Evolutionary conservation across 1,139 yeast species (phyloP), one percentile per base, ranked within the genome.

Genomic region (Wickerhamiella infanticola): DNA sequence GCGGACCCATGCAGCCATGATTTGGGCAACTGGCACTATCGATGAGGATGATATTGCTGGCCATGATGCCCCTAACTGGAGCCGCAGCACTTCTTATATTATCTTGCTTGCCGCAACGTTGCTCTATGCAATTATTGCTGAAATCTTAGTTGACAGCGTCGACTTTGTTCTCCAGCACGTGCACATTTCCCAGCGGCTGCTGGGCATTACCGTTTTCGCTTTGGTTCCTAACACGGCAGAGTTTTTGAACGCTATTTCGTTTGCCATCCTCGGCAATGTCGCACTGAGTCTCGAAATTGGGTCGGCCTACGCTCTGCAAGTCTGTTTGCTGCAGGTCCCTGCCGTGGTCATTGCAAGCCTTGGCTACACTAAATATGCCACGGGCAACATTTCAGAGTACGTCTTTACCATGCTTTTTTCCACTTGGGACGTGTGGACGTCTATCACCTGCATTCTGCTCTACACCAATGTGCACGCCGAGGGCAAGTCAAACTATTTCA

Each of bases 41-140:
- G 46, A 45, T 24, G 45, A 49, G 18, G 55, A 51, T 29, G 53
- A 48, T 24, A 35, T 23, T 11, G 66, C 83, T 3, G 94, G 94
- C 0, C 98, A 90, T 55, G 97, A 88, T 62, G 95, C 96, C 0
- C 97, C 98, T 39, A 90, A 90, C 60, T 90, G 99, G 99, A 81
- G 95, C 9, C 72, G 93, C 55, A 68, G 70, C 18, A 88, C 88
- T 63, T 83, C 95, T 3, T 74, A 95, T 0, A 74, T 81, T n/a
- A 88, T 90, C 42, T 69, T 90, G 44, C 67, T 90, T 11, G 74
- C 82, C 3, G 94, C 98, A 0, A 90, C 98, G 0, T 54, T 88
- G 9, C 65, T 86, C 37, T 90, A 90, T 62, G 97, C 98, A 0
- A 66, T 86, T 25, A 88, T 90, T 57, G 98, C 99, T 0, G 98